These are phyloP conservation scores for Solanum tarijense DNA, from an alignment of 257 asterid genomes.

Conservation along the genomic window DNA sequence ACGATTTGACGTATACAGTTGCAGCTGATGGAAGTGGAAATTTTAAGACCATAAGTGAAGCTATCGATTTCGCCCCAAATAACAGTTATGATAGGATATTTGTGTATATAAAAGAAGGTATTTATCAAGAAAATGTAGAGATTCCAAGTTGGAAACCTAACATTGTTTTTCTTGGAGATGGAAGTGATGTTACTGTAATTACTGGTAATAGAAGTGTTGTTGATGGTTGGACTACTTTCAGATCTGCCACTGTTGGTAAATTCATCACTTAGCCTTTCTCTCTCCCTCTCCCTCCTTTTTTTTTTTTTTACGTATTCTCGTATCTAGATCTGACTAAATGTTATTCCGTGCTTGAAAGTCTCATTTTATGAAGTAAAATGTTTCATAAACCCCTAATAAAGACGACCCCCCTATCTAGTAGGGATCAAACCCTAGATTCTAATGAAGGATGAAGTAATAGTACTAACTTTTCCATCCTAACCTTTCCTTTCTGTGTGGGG, in stretches of 20 bases:
- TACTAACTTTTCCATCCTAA: not conserved
- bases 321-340: not conserved
- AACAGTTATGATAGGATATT: conserved; percentile 44
- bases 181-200: conserved; percentile 50
- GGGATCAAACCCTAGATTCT: not conserved
- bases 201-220: conserved; percentile 48
- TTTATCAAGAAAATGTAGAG: conserved; percentile 70
- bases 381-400: not conserved
- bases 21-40: conserved; percentile 74
- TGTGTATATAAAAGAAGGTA: conserved; percentile 48
- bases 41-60: conserved; percentile 44
- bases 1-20: conserved; percentile 33
- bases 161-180: conserved; percentile 78
- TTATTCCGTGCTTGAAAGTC: fast-evolving
- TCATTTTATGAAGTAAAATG: not conserved
- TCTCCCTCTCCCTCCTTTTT: no score
- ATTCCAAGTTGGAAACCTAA: conserved; percentile 71
- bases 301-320: not conserved
- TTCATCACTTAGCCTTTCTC: not conserved
- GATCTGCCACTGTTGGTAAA: conserved; percentile 90
- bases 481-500: not conserved
- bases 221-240: conserved; percentile 88
- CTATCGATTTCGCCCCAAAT: conserved; percentile 54
- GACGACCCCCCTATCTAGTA: not conserved
- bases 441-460: not conserved